Base-by-base conservation (phyloP, 306 rosid species). In the Canavalia gladiata region DNA sequence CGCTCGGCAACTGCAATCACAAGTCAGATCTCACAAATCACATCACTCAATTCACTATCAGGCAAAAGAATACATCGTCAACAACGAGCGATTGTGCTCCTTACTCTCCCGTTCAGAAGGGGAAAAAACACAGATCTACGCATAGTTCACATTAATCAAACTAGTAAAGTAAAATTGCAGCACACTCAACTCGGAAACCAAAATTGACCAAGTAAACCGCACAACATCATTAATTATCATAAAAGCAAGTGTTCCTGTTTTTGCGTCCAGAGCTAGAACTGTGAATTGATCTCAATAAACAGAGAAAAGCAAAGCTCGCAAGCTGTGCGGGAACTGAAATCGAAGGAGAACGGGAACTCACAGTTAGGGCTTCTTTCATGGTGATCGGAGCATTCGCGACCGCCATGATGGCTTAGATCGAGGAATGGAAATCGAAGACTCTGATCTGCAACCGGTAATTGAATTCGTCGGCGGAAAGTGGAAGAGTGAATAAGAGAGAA, bases 351-450 rank as follows among this genome's bases (percentile, higher is more conserved):
- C 6, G 71, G 81, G 60, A 35, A 87, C 92, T 85, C 34, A 95
- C 98, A 37, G 98, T 95, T 49, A 95, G 79, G 84, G 92, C 97
- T 83, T 95, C 98, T 79, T 87, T 91, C 98, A 95, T 92, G 95
- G 98, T 86, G 97, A 95, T 95, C 95, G 98, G 98, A 84, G 98
- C 98, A 83, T 82, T 95, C 37, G 98, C 97, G 71, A 97, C 97
- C 88, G 98, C 97, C 98, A 94, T 94, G 91, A 76, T 78, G 87
- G 72, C 86, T 85, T 70, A 55, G 95, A 92, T 92, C 92, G 87
- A 80, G 45, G 83, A 87, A 71, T 46, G 64, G 51, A 77, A 74
- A 56, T 34, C 55, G 59, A 81, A 33, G 82, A 49, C 18, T 65
- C 46, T 75, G 97, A 95, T 92, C 97, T 87, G 86, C 43, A 39